Base-by-base conservation (phyloP, 177 flowering plant species). In the Vitis hybrid region DNA sequence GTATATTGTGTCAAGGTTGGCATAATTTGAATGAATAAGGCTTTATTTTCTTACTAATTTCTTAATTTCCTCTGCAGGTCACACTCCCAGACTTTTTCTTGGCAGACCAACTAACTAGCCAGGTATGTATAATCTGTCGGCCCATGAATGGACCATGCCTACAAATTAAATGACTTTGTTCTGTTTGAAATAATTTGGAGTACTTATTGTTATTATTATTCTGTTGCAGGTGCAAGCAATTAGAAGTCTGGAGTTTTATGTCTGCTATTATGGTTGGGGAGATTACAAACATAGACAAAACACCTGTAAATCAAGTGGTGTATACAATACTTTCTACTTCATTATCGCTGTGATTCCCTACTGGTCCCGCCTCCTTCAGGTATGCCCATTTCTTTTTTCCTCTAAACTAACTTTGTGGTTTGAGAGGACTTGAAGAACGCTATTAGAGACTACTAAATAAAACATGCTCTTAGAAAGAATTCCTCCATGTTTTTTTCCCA, bases 81-180 rank as follows among this genome's bases (percentile, higher is more conserved):
- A 83, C 82, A 13, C 84, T 93, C 21, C 82, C 95, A 19, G 95
- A 93, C 72, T 87, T 90, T 67, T 89, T 93, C 83, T 78, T 90
- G 79, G 98, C 89, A 52, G 98, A 93, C 73, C 92, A 91, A 66
- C 73, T 93, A 7, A 90, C 95, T 13, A 80, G 86, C 74, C 86
- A 83, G 81, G 85, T 81, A 39, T 39, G 45, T 39, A 5, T 39
- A 39, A 39, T 39, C 56, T 39, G 17, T 66, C 30, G 45, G 7
- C 45, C 8, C 45, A 39, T 64, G 23, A 26, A 6, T 64, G 15
- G 59, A n/a, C 10, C 39, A 3, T 17, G 59, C 2, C 55, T 39
- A 39, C 45, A 39, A 39, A 39, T 39, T 39, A 39, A 39, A 6
- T 39, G 45, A 39, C 45, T 39, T 39, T 39, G 45, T 39, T 39